A percentile compares a stretch with the other conserved stretches of the same genome.
phyloP scores from a whole-genome alignment of 169 alveolate genomes.

The Cryptosporidium baileyi region DNA sequence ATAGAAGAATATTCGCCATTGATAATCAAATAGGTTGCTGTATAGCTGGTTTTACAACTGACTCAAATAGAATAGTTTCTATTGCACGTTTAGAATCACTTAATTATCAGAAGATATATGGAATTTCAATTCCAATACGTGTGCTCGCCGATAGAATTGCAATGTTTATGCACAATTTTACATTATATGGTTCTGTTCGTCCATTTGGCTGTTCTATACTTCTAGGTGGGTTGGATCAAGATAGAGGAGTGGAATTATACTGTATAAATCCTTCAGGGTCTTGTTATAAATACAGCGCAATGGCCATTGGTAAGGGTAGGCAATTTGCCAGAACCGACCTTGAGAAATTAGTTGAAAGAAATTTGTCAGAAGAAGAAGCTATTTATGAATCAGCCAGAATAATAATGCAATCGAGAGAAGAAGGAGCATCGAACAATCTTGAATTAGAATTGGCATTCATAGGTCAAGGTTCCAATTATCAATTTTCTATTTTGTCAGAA shows the following conservation, averaged over 20 bases:
- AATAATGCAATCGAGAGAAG: constrained; percentile 70
- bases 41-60: constrained; percentile 92
- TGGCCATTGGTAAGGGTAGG: constrained; percentile 93
- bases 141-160: constrained; percentile 92
- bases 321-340: constrained; percentile 91
- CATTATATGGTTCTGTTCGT: constrained; percentile 89
- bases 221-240: constrained; percentile 83
- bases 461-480: constrained; percentile 26
- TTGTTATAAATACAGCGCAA: constrained; percentile 89
- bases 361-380: constrained; percentile 71
- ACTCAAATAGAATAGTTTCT: constrained; percentile 88
- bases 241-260: constrained; percentile 84
- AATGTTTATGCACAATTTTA: constrained; percentile 87
- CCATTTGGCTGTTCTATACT: constrained; percentile 93
- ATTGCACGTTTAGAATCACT: constrained; percentile 90
- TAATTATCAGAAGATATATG: constrained; percentile 84
- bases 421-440: constrained; percentile 67
- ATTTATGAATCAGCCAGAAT: constrained; percentile 68
- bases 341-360: constrained; percentile 80
- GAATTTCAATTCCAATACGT: constrained; percentile 86
- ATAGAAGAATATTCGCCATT: constrained; percentile 87
- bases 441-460: constrained; percentile 72
- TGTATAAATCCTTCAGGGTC: constrained; percentile 92
- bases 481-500: constrained; percentile 20
- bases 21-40: constrained; percentile 83